Evolutionary conservation across 805 yeast genomes (phyloP).

Genomic region (Pichia nanzhaoensis): DNA sequence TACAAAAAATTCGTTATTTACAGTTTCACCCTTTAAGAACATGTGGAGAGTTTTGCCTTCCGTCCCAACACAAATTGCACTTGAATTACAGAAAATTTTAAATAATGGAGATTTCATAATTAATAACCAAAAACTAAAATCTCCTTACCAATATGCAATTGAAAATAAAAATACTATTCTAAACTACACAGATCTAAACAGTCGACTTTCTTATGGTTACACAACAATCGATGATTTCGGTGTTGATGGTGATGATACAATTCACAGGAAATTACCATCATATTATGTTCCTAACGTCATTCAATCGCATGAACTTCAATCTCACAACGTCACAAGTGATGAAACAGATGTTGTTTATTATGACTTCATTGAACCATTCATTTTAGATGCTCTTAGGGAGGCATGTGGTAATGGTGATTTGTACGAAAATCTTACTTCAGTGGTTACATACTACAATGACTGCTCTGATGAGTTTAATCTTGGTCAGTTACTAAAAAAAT

Average conservation of each 20-base stretch:
- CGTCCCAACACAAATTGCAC: slow-evolving; percentile 54
- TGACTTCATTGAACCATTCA: slow-evolving; percentile 52
- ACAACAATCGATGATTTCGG: slow-evolving; percentile 84
- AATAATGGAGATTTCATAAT: slow-evolving; percentile 45
- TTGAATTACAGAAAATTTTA: slow-evolving; percentile 44
- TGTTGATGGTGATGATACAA: slow-evolving; percentile 76
- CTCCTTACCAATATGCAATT: slow-evolving; percentile 23
- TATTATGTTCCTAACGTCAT: slow-evolving; percentile 77
- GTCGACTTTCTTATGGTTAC: slow-evolving; percentile 52
- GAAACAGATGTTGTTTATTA: slow-evolving; percentile 71
- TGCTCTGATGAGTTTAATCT: slow-evolving; percentile 34
- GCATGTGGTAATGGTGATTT: slow-evolving; percentile 16
- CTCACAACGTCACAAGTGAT: slow-evolving; percentile 11
- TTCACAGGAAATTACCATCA: slow-evolving; percentile 51
- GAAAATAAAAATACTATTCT: slow-evolving; percentile 7
- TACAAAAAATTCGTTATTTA: slow-evolving; percentile 71
- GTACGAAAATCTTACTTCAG: slow-evolving; percentile 14
- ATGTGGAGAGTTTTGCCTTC: slow-evolving; percentile 62
- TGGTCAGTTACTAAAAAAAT: slow-evolving; percentile 39
- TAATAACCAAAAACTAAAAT: slow-evolving; percentile 15
- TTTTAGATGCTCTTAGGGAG: slow-evolving; percentile 21
- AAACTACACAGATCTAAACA: not conserved
- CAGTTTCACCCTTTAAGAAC: slow-evolving; percentile 80
- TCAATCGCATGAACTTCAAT: slow-evolving; percentile 37
- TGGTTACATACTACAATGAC: slow-evolving; percentile 25